A percentile compares a stretch with the other conserved stretches of the same genome.
phyloP scores from a whole-genome alignment of 208 protist genomes.

The Wallacemonas rigidus region DNA sequence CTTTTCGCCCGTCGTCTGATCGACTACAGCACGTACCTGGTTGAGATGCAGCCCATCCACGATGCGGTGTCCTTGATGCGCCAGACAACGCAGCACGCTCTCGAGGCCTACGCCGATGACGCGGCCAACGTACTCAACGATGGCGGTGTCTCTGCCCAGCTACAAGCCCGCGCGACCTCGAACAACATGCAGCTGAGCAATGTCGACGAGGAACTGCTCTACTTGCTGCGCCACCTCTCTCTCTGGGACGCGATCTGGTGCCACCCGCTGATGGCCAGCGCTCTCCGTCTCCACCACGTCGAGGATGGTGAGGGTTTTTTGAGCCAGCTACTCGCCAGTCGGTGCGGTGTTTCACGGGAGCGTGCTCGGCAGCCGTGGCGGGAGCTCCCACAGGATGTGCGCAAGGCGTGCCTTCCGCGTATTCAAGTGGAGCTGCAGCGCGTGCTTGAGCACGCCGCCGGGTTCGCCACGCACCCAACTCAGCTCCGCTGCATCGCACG shows the following conservation, averaged over 20 bases:
- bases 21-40: slow-evolving; percentile 81
- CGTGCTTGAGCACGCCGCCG: slow-evolving; percentile 31
- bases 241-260: slow-evolving; percentile 88
- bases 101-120: slow-evolving; percentile 53
- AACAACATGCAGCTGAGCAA: slow-evolving; percentile 66
- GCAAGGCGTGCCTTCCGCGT: slow-evolving; percentile 41
- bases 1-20: slow-evolving; percentile 72
- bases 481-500: slow-evolving; percentile 68
- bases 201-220: slow-evolving; percentile 80
- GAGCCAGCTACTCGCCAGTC: slow-evolving; percentile 78
- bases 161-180: slow-evolving; percentile 18
- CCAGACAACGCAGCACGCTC: slow-evolving; percentile 27
- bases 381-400: slow-evolving; percentile 64
- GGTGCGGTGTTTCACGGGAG: slow-evolving; percentile 73
- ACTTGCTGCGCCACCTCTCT: slow-evolving; percentile 73
- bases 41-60: slow-evolving; percentile 79
- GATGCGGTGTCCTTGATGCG: slow-evolving; percentile 73
- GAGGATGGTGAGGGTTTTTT: slow-evolving; percentile 77
- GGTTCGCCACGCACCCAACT: slow-evolving; percentile 26
- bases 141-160: background rate
- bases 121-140: slow-evolving; percentile 33
- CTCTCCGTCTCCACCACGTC: slow-evolving; percentile 77
- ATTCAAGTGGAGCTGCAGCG: slow-evolving; percentile 70
- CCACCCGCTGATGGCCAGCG: slow-evolving; percentile 68
- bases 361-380: slow-evolving; percentile 78